Conservation (phyloP, 1,139 yeast species). For the Debaryomyces sp. region DNA sequence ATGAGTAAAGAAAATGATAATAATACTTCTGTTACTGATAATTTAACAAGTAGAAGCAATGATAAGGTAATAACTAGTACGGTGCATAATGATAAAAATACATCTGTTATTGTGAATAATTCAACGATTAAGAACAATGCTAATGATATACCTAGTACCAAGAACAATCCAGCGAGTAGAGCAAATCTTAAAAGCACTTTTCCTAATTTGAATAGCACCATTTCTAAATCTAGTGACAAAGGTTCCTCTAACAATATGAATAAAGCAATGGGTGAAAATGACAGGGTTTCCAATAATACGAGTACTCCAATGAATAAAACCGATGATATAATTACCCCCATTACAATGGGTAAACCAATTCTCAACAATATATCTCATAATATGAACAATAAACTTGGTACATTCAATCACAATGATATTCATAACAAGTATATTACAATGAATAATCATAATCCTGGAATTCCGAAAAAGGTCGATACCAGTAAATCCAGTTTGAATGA, state of each 20-base stretch:
- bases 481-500: neutral
- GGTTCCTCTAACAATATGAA: neutral
- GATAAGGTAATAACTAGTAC: neutral
- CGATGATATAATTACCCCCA: neutral
- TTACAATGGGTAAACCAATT: neutral
- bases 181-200: neutral
- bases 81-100: too few relatives aligned
- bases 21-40: neutral
- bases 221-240: neutral
- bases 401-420: neutral
- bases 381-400: neutral
- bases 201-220: neutral
- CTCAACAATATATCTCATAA: neutral
- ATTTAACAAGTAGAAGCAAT: neutral
- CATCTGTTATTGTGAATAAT: too few relatives aligned
- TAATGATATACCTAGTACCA: too few relatives aligned
- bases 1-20: neutral
- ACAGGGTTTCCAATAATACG: too few relatives aligned
- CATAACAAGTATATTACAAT: neutral
- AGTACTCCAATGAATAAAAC: neutral
- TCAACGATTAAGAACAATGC: too few relatives aligned
- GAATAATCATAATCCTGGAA: neutral
- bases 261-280: too few relatives aligned
- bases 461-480: neutral
- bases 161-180: neutral